Base-by-base conservation (phyloP, 2,329 filamentous ascomycete species). In the Penicillium janthinellum region DNA sequence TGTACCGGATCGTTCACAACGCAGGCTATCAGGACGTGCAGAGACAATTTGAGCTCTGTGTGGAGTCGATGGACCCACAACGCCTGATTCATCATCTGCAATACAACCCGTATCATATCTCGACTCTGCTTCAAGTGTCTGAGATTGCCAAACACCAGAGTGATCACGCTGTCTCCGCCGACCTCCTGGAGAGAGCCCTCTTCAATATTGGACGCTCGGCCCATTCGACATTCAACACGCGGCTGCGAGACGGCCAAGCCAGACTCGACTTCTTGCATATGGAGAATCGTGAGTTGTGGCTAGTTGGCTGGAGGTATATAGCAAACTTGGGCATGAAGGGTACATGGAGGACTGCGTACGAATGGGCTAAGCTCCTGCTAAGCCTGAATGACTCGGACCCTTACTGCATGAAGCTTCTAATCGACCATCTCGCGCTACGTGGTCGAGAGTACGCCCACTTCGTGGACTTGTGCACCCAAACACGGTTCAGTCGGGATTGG, bases 151-250 rank as follows among this genome's bases (percentile, higher is more conserved):
- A 95, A 73, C 90, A 96, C 66, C 92, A 97, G 71, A 87, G 92
- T 55, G 95, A 98, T 71, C 89, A 92, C 73, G 87, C 93, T 0
- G 85, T 95, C 4, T 88, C 94, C 0, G 89, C 91, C 3, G 93
- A 98, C 69, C 84, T 98, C 1, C 86, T 96, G 56, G 94, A 98
- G 77, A 86, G 95, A 48, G 93, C 94, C 0, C 83, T 99, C 5
- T 98, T 97, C 78, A 90, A 91, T 0, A 94, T 98, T 72, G 95
- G 94, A n/a, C 86, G 94, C 39, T 90, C 92, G 3, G 88, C 92
- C 0, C 88, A 95, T 60, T 94, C 91, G 8, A 86, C 90, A 0
- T 99, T 98, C 73, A 83, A 88, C 7, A 86, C 86, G 57, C 88
- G 89, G 63, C 77, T 99, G 5, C 85, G 90, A 56, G 84, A 88